These are phyloP conservation scores for Inga leiocalycina DNA, from an alignment of 306 rosid genomes.

Conservation along the genomic window DNA sequence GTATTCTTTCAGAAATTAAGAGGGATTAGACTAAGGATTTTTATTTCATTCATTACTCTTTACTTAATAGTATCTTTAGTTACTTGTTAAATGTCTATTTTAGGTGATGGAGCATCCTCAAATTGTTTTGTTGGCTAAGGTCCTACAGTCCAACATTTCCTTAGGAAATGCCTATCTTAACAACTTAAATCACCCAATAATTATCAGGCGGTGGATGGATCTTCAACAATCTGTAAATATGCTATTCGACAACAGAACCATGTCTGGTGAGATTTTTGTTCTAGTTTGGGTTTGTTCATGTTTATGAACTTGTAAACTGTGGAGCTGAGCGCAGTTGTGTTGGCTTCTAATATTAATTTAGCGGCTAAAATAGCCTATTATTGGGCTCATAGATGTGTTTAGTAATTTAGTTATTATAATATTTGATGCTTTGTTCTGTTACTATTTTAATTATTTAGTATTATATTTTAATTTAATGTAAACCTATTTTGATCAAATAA, in stretches of 20 bases:
- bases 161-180: conserved; percentile 63
- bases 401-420: neutral
- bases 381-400: neutral
- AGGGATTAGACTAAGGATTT: conserved; percentile 4
- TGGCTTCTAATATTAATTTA: conserved; percentile 19
- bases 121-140: conserved; percentile 70
- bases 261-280: conserved; percentile 51
- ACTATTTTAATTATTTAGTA: neutral
- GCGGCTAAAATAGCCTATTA: neutral
- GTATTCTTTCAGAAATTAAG: neutral
- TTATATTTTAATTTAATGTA: neutral
- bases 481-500: neutral
- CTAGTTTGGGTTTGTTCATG: conserved; percentile 14
- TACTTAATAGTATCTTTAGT: conserved; percentile 24
- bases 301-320: neutral
- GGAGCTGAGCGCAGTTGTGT: conserved; percentile 13
- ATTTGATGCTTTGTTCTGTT: neutral
- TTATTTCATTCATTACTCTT: conserved; percentile 23
- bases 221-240: conserved; percentile 83
- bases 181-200: conserved; percentile 43
- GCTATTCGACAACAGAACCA: conserved; percentile 74
- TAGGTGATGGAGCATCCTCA: conserved; percentile 95
- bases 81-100: conserved; percentile 30
- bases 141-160: conserved; percentile 64
- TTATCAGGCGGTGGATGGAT: conserved; percentile 68